phyloP scores from a whole-genome alignment of 352 stramenopile species.

The Phytophthora chlamydospora region DNA sequence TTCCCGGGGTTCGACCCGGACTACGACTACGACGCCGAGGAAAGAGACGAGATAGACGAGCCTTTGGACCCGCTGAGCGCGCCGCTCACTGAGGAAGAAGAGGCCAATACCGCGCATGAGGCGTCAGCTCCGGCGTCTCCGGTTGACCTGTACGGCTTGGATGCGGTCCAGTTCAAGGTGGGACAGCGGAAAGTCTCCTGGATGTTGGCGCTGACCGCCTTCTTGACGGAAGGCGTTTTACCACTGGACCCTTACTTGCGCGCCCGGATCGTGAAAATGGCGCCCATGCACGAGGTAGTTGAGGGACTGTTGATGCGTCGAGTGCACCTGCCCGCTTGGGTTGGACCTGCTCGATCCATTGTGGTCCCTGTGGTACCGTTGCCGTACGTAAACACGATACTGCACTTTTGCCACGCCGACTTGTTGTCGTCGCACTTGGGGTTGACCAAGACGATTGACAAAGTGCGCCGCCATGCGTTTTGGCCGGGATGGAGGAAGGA shows the following conservation, averaged over 20 bases:
- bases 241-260: slow-evolving; percentile 6
- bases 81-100: no score
- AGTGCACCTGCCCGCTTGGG: neutral
- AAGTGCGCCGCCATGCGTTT: neutral
- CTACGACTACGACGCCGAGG: no score
- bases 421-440: slow-evolving; percentile 1
- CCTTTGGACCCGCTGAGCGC: no score
- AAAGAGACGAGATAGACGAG: no score
- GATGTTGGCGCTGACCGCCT: slow-evolving; percentile 3
- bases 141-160: neutral
- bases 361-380: neutral
- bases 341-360: neutral
- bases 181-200: neutral
- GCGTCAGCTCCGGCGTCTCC: neutral
- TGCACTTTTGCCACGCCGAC: slow-evolving; percentile 11
- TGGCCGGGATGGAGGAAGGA: slow-evolving; percentile 14
- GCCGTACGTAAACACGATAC: neutral
- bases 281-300: neutral
- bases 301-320: neutral
- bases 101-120: no score
- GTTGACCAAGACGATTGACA: slow-evolving; percentile 2
- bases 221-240: neutral
- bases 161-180: neutral
- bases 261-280: neutral
- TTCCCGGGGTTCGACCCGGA: no score